Evolutionary conservation across 83 land plant species (phyloP), one percentile per base, ranked within the genome.

Genomic region (Thuja plicata): DNA sequence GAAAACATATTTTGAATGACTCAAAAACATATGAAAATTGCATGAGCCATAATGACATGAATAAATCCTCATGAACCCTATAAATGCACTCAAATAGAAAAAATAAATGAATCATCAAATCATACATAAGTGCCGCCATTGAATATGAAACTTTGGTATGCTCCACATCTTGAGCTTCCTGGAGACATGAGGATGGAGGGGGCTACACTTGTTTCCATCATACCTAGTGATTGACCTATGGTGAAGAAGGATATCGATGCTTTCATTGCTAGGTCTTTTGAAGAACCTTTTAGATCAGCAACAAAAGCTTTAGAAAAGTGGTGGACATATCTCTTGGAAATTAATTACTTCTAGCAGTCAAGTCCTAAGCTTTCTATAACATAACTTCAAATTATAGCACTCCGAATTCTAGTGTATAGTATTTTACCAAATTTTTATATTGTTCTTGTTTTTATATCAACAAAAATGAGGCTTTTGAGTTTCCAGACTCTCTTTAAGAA

Each of bases 291-390:
- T 34, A 86, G n/a, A 60, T 50, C 66, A 3, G 89, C 91, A 54
- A 91, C 87, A 62, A 90, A 90, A 76, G 87, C 90, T n/a, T 41
- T 93, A 70, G 83, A 84, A 71, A 89, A 88, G 74, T n/a, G 80
- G 86, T 87, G 91, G 79, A 91, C 89, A 76, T 91, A 91, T 62
- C 84, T 86, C 8, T 66, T 93, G 89, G 93, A 91, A 82, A 91
- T 93, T 90, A 89, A 91, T 89, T 88, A 88, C 10, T 93, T 91
- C 71, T 92, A 66, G 73, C 27, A 27, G 7, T 24, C 30, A 24
- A 50, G 0, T 66, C 30, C 30, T 5, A 66, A 66, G 73, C 73
- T 27, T 66, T 66, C 30, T 7, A 66, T 66, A 66, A 66, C 73
- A 7, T 66, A 27, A 66, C 2, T 62, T 27, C 70, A 62, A 40